Conservation (phyloP, 805 yeast species). For the Naumovozyma baii region DNA sequence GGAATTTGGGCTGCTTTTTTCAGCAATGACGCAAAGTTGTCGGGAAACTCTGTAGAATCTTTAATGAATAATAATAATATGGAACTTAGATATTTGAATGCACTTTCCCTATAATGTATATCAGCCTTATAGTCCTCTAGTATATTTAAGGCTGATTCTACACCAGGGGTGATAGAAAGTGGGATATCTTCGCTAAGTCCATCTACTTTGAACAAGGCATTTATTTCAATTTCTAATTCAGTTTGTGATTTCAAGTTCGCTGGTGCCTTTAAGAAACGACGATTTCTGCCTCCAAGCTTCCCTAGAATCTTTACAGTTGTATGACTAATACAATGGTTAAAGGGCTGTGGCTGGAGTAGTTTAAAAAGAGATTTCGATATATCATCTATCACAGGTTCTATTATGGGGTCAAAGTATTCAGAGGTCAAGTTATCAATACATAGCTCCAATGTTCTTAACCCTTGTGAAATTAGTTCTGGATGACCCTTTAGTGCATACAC, state of each 20-base stretch:
- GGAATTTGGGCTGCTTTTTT: conserved; percentile 41
- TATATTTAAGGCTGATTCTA: conserved; percentile 66
- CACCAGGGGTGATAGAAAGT: conserved; percentile 74
- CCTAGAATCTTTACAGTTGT: conserved; percentile 89
- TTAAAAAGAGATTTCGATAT: conserved; percentile 90
- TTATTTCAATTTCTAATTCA: conserved; percentile 53
- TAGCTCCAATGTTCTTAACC: conserved; percentile 84
- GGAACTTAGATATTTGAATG: conserved; percentile 61
- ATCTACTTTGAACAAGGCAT: conserved; percentile 59
- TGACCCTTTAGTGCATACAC: conserved; percentile 84
- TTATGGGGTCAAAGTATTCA: conserved; percentile 91
- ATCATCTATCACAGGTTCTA: conserved; percentile 92
- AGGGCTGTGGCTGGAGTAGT: conserved; percentile 84
- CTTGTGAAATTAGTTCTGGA: conserved; percentile 88
- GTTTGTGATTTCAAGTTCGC: conserved; percentile 48
- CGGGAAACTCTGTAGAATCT: conserved; percentile 33
- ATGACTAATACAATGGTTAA: conserved; percentile 90
- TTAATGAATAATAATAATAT: conserved; percentile 57
- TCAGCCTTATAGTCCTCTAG: conserved; percentile 53
- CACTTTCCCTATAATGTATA: conserved; percentile 61
- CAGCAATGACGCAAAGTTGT: conserved; percentile 35
- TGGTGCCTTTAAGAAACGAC: conserved; percentile 73
- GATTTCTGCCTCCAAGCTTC: conserved; percentile 91
- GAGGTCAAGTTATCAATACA: conserved; percentile 96
- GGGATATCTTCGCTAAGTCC: conserved; percentile 57